Base-by-base conservation (phyloP, 2,329 filamentous ascomycete genomes). In the Fusarium sp. region DNA sequence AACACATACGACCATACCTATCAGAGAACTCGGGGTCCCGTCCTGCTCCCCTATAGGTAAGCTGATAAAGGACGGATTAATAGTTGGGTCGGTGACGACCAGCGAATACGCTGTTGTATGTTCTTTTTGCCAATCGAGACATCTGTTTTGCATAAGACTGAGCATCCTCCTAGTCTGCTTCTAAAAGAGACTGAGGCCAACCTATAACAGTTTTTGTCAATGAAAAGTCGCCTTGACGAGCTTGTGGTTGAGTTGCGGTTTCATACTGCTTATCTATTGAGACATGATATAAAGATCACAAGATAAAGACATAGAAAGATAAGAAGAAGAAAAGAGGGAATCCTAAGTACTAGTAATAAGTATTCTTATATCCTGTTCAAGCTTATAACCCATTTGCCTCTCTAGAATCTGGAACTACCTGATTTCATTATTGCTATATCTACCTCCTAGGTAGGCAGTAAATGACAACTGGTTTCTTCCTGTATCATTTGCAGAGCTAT, bases 21-120 rank as follows among this genome's bases (percentile, higher is more conserved):
- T 20, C 10, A 53, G 50, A 53, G 50, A 53, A 41, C 50, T 53
- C 50, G 26, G 35, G 49, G 35, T 53, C 49, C 35, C 35, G 49
- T 53, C 49, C 49, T 32, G 48, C 48, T 50, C 20, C 32, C 48
- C 48, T 11, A 37, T 37, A n/a, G 32, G 37, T 23, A 37, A 50
- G 48, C 48, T 37, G 14, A 37, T n/a, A 50, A 50, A 20, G 48
- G 48, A 30, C 48, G 20, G 48, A 50, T 40, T 53, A 53, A 26
- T 41, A 53, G 49, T 53, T 53, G 23, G 49, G 35, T 53, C 35
- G 23, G 35, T 53, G 35, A 53, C 33, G 35, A 53, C 49, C 35
- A 53, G 48, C 48, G 48, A 50, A 50, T 26, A 37, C 48, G 48
- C 32, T 50, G 48, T 37, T 50, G 17, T 37, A 50, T 11, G 48